Conservation (phyloP, 2,329 filamentous ascomycete species). For the Truncatella angustata region DNA sequence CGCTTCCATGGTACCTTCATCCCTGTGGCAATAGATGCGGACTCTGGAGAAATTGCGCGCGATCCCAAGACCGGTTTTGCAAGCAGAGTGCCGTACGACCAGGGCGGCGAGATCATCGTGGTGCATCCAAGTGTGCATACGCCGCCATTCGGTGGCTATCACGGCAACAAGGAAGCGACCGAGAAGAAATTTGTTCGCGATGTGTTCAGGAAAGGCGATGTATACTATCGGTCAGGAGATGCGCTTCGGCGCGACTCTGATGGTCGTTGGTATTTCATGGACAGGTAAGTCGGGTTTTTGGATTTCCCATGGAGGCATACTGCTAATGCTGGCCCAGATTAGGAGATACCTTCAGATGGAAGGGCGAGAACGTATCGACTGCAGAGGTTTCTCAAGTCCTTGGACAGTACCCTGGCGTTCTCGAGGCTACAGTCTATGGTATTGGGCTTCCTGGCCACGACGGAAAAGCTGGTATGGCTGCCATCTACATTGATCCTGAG, state of each 20-base stretch:
- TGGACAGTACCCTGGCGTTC: slow-evolving; percentile 55
- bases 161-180: slow-evolving; percentile 63
- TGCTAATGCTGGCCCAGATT: slow-evolving; percentile 36
- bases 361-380: slow-evolving; percentile 67
- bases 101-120: slow-evolving; percentile 77
- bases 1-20: slow-evolving; percentile 54
- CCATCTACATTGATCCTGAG: slow-evolving; percentile 53
- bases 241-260: slow-evolving; percentile 60
- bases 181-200: slow-evolving; percentile 63
- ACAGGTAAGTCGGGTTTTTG: slow-evolving; percentile 45
- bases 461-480: slow-evolving; percentile 65
- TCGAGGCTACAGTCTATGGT: slow-evolving; percentile 70
- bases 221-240: slow-evolving; percentile 69
- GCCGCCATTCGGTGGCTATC: slow-evolving; percentile 67
- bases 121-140: slow-evolving; percentile 49
- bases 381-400: slow-evolving; percentile 66
- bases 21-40: slow-evolving; percentile 67
- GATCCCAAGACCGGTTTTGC: slow-evolving; percentile 69
- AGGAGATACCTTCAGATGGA: slow-evolving; percentile 75
- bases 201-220: slow-evolving; percentile 65
- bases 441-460: slow-evolving; percentile 65
- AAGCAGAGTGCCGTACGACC: slow-evolving; percentile 58
- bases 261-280: slow-evolving; percentile 68
- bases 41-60: slow-evolving; percentile 64
- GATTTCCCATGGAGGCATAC: background rate